Conservation (phyloP, 306 rosid genomes). For the Chamaecrista fasciculata region DNA sequence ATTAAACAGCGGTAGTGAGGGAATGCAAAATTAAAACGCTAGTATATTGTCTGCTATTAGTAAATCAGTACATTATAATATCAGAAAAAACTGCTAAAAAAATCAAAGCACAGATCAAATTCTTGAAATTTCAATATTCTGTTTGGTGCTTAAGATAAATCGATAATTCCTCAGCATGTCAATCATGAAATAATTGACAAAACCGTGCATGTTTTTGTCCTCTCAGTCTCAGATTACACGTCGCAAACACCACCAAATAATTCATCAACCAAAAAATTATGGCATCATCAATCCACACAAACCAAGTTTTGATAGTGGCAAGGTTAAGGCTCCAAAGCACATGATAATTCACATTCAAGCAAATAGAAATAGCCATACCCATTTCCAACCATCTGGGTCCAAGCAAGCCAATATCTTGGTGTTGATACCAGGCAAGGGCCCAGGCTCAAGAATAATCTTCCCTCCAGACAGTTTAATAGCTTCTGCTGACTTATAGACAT, state of each 20-base stretch:
- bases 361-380: constrained; percentile 56
- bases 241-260: neutral
- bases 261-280: neutral
- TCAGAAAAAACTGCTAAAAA: neutral
- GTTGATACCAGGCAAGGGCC: constrained; percentile 92
- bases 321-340: constrained; percentile 1
- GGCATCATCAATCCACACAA: neutral
- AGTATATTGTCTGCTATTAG: neutral
- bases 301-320: neutral
- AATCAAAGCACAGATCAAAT: neutral
- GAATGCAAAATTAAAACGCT: neutral
- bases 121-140: neutral
- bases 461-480: constrained; percentile 79
- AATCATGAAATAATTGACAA: neutral
- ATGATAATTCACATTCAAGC: constrained; percentile 17
- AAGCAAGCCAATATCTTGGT: constrained; percentile 95
- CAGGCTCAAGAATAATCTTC: constrained; percentile 91
- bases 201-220: neutral
- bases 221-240: neutral
- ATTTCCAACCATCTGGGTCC: constrained; percentile 98
- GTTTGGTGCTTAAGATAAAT: constrained; percentile 15
- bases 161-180: neutral
- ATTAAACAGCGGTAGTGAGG: neutral
- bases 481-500: constrained; percentile 93
- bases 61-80: neutral